These are phyloP conservation scores for Cercospora sojina DNA, from an alignment of 2,329 filamentous ascomycete genomes.

Conservation along the genomic window DNA sequence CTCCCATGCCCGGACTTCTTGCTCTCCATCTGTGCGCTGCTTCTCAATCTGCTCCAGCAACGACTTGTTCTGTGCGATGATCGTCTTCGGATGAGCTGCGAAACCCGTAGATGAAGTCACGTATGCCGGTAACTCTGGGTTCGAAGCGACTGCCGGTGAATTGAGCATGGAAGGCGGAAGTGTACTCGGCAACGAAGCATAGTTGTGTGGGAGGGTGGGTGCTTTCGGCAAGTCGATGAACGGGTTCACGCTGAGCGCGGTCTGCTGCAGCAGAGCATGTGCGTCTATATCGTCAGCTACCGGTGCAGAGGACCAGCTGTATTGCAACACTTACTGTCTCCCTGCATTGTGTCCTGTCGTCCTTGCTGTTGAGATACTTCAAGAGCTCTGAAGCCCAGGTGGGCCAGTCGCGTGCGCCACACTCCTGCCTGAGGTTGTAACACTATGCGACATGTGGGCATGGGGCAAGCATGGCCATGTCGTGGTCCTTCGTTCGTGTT, in stretches of 20 bases:
- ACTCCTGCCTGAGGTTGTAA: constrained; percentile 13
- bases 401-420: constrained; percentile 17
- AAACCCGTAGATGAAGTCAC: constrained; percentile 74
- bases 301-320: neutral
- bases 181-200: constrained; percentile 83
- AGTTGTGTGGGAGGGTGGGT: constrained; percentile 91
- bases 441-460: neutral
- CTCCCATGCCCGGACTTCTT: constrained; percentile 68
- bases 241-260: constrained; percentile 89
- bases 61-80: constrained; percentile 75
- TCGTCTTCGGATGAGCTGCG: constrained; percentile 82
- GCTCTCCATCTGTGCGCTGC: constrained; percentile 66
- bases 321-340: constrained; percentile 31
- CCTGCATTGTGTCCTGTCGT: constrained; percentile 30
- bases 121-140: constrained; percentile 59
- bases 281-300: constrained; percentile 46
- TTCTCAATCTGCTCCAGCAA: constrained; percentile 73
- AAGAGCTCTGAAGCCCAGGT: constrained; percentile 9
- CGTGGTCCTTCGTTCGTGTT: neutral
- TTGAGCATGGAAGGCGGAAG: constrained; percentile 71
- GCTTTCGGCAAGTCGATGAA: constrained; percentile 88
- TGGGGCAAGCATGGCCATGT: no score
- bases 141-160: constrained; percentile 40
- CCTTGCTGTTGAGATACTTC: constrained; percentile 6
- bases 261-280: constrained; percentile 85